These are phyloP conservation scores for Didymosphaeria variabile DNA, from an alignment of 2,329 filamentous ascomycete species.

Conservation along the genomic window DNA sequence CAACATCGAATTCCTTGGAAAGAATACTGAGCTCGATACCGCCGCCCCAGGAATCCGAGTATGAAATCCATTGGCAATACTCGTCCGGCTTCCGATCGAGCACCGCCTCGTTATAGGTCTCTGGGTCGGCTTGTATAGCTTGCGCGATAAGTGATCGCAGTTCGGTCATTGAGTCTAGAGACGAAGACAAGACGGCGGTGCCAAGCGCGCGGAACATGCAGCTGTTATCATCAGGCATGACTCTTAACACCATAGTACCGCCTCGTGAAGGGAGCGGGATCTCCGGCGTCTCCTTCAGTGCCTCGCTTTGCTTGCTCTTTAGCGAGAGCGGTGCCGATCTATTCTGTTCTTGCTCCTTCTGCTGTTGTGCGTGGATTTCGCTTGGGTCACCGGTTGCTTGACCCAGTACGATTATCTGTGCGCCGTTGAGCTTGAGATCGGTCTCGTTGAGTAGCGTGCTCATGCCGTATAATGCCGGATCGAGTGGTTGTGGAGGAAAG, in stretches of 20 bases:
- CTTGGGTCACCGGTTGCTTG: conserved; percentile 51
- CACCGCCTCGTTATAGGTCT: conserved; percentile 78
- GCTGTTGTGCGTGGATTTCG: conserved; percentile 28
- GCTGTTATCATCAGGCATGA: conserved; percentile 97
- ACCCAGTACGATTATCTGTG: conserved; percentile 71
- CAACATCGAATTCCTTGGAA: conserved; percentile 82
- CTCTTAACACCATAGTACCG: conserved; percentile 75
- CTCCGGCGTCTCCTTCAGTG: conserved; percentile 68
- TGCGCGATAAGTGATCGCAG: conserved; percentile 81
- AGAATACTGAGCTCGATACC: conserved; percentile 89
- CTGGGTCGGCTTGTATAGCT: conserved; percentile 76
- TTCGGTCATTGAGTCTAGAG: conserved; percentile 73
- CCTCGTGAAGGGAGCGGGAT: conserved; percentile 64
- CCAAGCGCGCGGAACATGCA: conserved; percentile 93
- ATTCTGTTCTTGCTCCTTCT: conserved; percentile 30
- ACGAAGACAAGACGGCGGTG: conserved; percentile 73
- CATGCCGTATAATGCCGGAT: conserved; percentile 63
- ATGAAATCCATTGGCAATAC: conserved; percentile 84
- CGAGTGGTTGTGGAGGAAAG: conserved; percentile 78
- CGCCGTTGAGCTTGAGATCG: conserved; percentile 70
- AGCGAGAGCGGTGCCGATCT: conserved; percentile 51
- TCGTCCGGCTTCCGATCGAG: conserved; percentile 74
- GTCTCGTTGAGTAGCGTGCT: conserved; percentile 63
- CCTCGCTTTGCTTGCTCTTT: conserved; percentile 53
- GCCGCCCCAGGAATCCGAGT: conserved; percentile 86